These are phyloP conservation scores for Apiospora arundinis DNA, from an alignment of 2,329 filamentous ascomycete genomes.

Conservation along the genomic window DNA sequence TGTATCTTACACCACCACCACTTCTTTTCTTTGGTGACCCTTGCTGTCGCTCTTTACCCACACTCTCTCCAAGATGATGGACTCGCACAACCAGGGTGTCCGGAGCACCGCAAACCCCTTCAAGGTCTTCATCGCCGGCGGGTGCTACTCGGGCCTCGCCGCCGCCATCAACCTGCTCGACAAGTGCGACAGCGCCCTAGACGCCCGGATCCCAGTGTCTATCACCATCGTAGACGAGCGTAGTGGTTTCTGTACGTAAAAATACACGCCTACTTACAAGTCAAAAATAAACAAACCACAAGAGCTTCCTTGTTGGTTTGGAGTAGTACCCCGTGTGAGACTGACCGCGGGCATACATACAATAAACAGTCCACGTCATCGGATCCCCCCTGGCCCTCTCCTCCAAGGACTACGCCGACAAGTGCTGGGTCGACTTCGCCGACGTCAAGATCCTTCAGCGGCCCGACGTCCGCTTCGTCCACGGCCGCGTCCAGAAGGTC, in stretches of 20 bases:
- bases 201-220: conserved; percentile 62
- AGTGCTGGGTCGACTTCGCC: conserved; percentile 73
- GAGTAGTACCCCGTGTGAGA: too few relatives aligned
- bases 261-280: too few relatives aligned
- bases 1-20: not conserved
- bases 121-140: conserved; percentile 71
- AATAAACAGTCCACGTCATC: conserved; percentile 70
- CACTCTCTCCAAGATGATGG: not conserved
- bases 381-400: conserved; percentile 76
- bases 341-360: not conserved
- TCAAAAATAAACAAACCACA: too few relatives aligned
- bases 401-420: conserved; percentile 65
- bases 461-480: conserved; percentile 67
- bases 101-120: conserved; percentile 42
- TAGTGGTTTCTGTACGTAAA: conserved; percentile 80
- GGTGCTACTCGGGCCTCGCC: conserved; percentile 75
- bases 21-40: not conserved
- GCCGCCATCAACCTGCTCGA: conserved; percentile 72
- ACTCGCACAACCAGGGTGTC: conserved; percentile 13
- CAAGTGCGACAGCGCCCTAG: conserved; percentile 57
- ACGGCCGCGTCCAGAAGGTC: conserved; percentile 67
- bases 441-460: conserved; percentile 71
- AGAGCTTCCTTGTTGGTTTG: too few relatives aligned
- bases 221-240: conserved; percentile 79
- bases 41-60: not conserved